Percentiles rank a stretch among this genome's conserved stretches.
Evolutionary conservation across 202 grass and related monocot species (phyloP).

Genomic region (Digitaria exilis): DNA sequence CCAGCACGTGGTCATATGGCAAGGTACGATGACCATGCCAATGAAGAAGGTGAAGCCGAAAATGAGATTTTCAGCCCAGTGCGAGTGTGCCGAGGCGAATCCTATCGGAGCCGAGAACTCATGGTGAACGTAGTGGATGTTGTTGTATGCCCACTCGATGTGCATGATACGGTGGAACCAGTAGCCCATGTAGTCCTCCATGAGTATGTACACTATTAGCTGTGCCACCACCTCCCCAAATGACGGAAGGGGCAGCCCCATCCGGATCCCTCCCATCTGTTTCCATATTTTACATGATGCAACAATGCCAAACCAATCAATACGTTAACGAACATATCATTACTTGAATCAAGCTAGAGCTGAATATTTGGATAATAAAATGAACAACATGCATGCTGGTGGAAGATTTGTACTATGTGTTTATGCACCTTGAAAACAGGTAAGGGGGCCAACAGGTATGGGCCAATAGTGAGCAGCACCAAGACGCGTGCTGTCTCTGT

Average conservation of each 20-base stretch:
- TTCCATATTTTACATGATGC: no score
- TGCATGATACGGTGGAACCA: constrained; percentile 69
- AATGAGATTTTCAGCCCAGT: constrained; percentile 60
- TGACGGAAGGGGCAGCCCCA: constrained; percentile 54
- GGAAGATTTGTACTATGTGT: background rate
- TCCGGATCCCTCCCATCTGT: background rate
- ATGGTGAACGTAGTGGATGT: constrained; percentile 67
- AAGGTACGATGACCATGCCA: constrained; percentile 49
- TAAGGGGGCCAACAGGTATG: background rate
- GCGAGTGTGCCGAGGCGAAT: constrained; percentile 12
- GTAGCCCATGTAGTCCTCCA: constrained; percentile 69
- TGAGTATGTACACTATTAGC: constrained; percentile 55
- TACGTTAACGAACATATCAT: no score
- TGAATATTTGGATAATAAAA: background rate
- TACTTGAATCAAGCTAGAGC: background rate
- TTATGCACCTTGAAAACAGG: background rate
- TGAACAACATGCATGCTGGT: background rate
- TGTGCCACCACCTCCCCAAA: constrained; percentile 45
- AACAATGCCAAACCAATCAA: no score
- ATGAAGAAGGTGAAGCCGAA: constrained; percentile 52
- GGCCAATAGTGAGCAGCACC: background rate
- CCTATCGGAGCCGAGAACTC: constrained; percentile 54
- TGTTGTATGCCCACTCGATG: constrained; percentile 52
- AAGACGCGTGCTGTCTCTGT: background rate
- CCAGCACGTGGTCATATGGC: constrained; percentile 73